These are phyloP conservation scores for Tirmania nivea DNA, from an alignment of 495 filamentous ascomycete species.

Conservation along the genomic window DNA sequence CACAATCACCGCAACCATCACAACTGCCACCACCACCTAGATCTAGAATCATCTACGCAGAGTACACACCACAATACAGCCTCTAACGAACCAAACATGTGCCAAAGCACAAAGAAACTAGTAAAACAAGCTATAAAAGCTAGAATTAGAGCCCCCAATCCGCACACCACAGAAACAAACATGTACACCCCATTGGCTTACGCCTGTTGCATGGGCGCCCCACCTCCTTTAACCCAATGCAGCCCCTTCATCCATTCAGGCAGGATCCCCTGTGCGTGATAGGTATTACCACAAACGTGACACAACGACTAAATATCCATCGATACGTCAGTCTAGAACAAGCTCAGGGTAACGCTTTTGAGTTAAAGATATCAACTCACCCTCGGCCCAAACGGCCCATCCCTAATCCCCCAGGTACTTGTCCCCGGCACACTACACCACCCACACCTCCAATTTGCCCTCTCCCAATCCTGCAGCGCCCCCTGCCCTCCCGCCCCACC, in stretches of 20 bases:
- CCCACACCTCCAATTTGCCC: constrained; percentile 67
- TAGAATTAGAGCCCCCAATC: too few species aligned
- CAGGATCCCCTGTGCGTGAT: constrained; percentile 63
- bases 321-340: constrained; percentile 1
- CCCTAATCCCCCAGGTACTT: constrained; percentile 81
- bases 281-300: constrained; percentile 78
- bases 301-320: constrained; percentile 50
- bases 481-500: constrained; percentile 51
- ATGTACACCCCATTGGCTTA: too few species aligned
- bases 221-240: constrained; percentile 22
- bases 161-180: too few species aligned
- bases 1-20: too few species aligned
- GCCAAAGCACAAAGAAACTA: too few species aligned
- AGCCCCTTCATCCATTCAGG: constrained; percentile 69
- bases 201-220: neutral
- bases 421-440: constrained; percentile 79
- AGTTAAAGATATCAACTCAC: constrained; percentile 28
- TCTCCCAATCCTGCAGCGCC: constrained; percentile 47
- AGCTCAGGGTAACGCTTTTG: too few species aligned
- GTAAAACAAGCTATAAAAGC: too few species aligned
- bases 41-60: too few species aligned
- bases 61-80: too few species aligned
- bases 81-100: too few species aligned
- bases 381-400: constrained; percentile 66
- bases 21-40: too few species aligned